These are phyloP conservation scores for Craterostigma plantagineum DNA, from an alignment of 257 asterid genomes.

Conservation along the genomic window DNA sequence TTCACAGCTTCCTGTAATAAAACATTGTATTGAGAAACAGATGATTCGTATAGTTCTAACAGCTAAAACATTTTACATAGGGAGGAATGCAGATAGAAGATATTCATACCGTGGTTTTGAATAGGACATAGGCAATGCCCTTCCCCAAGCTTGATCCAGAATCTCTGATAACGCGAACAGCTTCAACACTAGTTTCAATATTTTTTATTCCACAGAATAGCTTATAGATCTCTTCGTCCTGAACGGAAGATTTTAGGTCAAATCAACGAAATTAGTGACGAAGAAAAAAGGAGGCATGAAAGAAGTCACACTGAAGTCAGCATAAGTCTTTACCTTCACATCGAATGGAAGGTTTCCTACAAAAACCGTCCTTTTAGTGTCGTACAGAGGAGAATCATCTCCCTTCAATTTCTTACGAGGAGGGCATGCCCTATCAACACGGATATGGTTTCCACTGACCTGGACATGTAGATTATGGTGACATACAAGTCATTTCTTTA, in stretches of 20 bases:
- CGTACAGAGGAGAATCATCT: conserved; percentile 42
- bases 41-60: neutral
- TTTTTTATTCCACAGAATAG: conserved; percentile 46
- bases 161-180: conserved; percentile 81
- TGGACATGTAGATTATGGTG: conserved; percentile 14
- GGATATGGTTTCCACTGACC: conserved; percentile 89
- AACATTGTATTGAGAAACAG: neutral
- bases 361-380: conserved; percentile 69
- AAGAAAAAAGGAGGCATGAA: conserved; percentile 6
- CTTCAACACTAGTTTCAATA: conserved; percentile 65
- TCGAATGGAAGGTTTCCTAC: conserved; percentile 94
- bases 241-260: neutral
- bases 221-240: conserved; percentile 90
- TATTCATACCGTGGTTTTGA: conserved; percentile 72
- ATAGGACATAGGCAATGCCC: conserved; percentile 84
- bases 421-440: conserved; percentile 96
- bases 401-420: conserved; percentile 92
- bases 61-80: no score
- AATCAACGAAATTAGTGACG: conserved; percentile 5
- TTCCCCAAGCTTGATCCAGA: conserved; percentile 83
- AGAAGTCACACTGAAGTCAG: conserved; percentile 1
- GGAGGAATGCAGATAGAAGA: no score
- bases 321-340: conserved; percentile 42
- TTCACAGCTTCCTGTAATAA: conserved; percentile 59
- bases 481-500: neutral